Evolutionary conservation across 2,329 filamentous ascomycete genomes (phyloP).

Genomic region (Ophiostoma pallidulum): DNA sequence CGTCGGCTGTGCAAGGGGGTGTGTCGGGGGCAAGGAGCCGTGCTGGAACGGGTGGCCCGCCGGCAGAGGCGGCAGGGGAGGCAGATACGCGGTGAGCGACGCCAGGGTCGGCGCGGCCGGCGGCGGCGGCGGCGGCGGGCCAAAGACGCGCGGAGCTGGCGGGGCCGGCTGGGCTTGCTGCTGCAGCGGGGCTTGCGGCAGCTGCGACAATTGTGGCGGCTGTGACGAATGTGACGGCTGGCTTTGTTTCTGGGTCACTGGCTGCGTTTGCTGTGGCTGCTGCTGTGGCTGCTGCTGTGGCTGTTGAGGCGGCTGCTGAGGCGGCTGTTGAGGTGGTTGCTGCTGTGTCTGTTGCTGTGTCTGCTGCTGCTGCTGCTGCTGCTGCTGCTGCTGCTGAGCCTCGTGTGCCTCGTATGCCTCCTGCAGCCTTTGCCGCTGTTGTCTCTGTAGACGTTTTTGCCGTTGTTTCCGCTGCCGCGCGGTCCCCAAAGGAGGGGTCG

Average conservation of each 20-base stretch:
- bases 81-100: conserved; percentile 13
- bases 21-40: background rate
- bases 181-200: background rate
- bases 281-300: background rate
- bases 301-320: background rate
- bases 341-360: conserved; percentile 5
- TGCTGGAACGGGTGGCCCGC: conserved; percentile 6
- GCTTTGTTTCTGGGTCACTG: too few relatives aligned
- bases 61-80: conserved; percentile 7
- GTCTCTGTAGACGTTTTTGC: conserved; percentile 16
- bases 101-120: conserved; percentile 10
- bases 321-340: background rate
- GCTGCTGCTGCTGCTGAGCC: conserved; percentile 4
- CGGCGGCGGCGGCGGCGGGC: conserved; percentile 16
- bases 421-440: conserved; percentile 16
- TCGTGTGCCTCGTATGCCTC: conserved; percentile 9
- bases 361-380: background rate
- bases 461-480: conserved; percentile 17
- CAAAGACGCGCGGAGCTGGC: conserved; percentile 14
- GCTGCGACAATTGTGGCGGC: background rate
- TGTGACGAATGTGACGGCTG: background rate
- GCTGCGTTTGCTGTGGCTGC: background rate
- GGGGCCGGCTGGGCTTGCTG: background rate
- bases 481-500: conserved; percentile 13
- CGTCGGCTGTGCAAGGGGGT: background rate